phyloP scores from a whole-genome alignment of 495 filamentous ascomycete genomes.

The Wilcoxina mikolae region DNA sequence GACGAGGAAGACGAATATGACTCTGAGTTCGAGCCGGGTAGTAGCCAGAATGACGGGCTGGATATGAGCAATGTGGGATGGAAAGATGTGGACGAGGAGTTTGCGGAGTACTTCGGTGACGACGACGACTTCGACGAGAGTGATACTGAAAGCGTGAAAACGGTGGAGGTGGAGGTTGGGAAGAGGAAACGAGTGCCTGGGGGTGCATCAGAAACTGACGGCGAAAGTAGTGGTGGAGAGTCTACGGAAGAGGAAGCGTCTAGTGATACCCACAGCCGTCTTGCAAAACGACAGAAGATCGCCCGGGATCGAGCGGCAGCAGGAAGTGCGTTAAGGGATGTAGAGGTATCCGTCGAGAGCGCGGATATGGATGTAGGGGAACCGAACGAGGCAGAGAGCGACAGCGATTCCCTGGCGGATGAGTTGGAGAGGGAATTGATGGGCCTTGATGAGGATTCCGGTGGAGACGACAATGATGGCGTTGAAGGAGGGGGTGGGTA shows the following conservation, averaged over 20 bases:
- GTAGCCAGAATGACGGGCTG: constrained; percentile 27
- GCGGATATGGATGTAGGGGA: constrained; percentile 7
- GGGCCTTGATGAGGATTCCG: constrained; percentile 8
- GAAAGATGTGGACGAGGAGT: constrained; percentile 8
- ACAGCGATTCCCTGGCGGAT: constrained; percentile 20
- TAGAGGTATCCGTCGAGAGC: constrained; percentile 6
- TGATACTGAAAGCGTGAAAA: constrained; percentile 5
- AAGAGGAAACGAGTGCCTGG: constrained; percentile 10
- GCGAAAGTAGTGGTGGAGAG: constrained; percentile 10
- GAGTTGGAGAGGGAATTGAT: constrained; percentile 24
- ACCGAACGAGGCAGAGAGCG: constrained; percentile 8
- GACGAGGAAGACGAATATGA: constrained; percentile 32
- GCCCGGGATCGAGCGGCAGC: constrained; percentile 18
- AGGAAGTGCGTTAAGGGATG: constrained; percentile 7
- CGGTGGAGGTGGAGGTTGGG: constrained; percentile 12
- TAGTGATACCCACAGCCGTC: constrained; percentile 3
- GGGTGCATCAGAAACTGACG: constrained; percentile 11
- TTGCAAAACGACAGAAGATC: constrained; percentile 20
- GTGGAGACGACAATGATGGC: constrained; percentile 12
- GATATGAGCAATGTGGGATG: constrained; percentile 5
- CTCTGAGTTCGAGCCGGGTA: background rate
- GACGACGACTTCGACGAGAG: constrained; percentile 39
- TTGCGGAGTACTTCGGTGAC: constrained; percentile 30
- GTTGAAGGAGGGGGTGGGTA: constrained; percentile 3
- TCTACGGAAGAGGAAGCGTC: constrained; percentile 10